Percentiles rank a stretch among this genome's conserved stretches.
Conservation (phyloP, 2,329 filamentous ascomycete species). For the Aureobasidium sp. region DNA sequence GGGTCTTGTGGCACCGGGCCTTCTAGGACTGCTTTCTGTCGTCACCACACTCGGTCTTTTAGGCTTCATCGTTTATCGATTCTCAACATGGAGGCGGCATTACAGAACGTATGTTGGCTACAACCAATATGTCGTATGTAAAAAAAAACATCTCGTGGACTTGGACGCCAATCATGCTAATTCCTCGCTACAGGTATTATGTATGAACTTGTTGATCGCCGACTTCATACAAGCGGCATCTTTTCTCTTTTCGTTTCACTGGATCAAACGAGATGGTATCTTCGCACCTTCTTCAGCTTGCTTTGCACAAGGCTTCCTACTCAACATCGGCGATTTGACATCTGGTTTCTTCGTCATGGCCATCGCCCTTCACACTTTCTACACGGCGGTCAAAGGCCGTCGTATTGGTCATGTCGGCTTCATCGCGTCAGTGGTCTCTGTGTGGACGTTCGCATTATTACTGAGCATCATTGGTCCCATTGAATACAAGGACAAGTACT, state of each 20-base stretch:
- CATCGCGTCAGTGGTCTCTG: conserved; percentile 38
- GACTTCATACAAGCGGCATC: conserved; percentile 60
- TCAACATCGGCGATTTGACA: conserved; percentile 59
- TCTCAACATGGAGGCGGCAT: conserved; percentile 25
- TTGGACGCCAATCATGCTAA: not conserved
- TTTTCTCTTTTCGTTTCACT: conserved; percentile 56
- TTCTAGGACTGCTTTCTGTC: conserved; percentile 25
- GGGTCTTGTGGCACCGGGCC: conserved; percentile 25
- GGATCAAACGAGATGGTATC: conserved; percentile 50
- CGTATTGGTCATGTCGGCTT: conserved; percentile 48
- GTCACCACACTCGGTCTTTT: conserved; percentile 24
- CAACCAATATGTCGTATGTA: conserved; percentile 57
- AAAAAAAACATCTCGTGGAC: not conserved
- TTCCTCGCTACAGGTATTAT: not conserved
- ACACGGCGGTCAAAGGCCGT: conserved; percentile 52
- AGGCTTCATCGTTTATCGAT: conserved; percentile 25
- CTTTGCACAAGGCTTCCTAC: conserved; percentile 59
- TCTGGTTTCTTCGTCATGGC: conserved; percentile 60
- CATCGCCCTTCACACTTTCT: conserved; percentile 61
- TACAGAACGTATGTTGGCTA: conserved; percentile 24
- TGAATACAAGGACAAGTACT: conserved; percentile 36
- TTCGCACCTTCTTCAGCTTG: conserved; percentile 50
- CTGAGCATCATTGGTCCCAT: conserved; percentile 45
- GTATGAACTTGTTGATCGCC: conserved; percentile 48
- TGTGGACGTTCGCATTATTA: conserved; percentile 55